Conservation (phyloP, 2,329 filamentous ascomycete genomes). For the Cercospora citrullina region DNA sequence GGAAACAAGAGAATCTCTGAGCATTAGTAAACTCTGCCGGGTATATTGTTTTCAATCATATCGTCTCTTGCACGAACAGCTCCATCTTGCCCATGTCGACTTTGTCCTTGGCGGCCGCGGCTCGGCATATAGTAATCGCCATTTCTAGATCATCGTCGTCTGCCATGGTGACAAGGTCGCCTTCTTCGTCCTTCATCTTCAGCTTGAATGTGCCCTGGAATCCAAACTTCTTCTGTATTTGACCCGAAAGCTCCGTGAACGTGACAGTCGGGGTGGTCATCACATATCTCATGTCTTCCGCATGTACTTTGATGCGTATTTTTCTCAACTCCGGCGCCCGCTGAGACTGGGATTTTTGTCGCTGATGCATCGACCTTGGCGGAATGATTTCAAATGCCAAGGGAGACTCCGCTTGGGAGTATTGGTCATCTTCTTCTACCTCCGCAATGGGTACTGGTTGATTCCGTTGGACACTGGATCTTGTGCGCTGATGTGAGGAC, state of each 20-base stretch:
- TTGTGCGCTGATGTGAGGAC: constrained; percentile 32
- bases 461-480: constrained; percentile 39
- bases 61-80: constrained; percentile 53
- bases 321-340: constrained; percentile 64
- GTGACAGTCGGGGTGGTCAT: constrained; percentile 74
- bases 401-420: constrained; percentile 33
- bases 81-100: constrained; percentile 91
- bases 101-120: constrained; percentile 66
- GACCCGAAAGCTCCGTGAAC: constrained; percentile 74
- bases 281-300: constrained; percentile 86
- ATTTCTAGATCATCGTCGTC: constrained; percentile 96
- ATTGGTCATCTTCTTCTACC: constrained; percentile 61
- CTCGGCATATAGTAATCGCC: constrained; percentile 67
- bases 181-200: constrained; percentile 82
- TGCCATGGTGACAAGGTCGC: constrained; percentile 95
- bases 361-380: constrained; percentile 29
- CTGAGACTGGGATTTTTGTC: constrained; percentile 55
- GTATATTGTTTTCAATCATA: constrained; percentile 10
- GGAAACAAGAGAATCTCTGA: not conserved
- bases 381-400: constrained; percentile 61
- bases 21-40: not conserved
- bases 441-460: constrained; percentile 72
- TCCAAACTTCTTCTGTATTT: constrained; percentile 83
- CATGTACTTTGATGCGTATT: constrained; percentile 89
- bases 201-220: constrained; percentile 76